These are phyloP conservation scores for Climacium dendroides DNA, from an alignment of 225 moss, liverwort and hornwort genomes.

Conservation along the genomic window DNA sequence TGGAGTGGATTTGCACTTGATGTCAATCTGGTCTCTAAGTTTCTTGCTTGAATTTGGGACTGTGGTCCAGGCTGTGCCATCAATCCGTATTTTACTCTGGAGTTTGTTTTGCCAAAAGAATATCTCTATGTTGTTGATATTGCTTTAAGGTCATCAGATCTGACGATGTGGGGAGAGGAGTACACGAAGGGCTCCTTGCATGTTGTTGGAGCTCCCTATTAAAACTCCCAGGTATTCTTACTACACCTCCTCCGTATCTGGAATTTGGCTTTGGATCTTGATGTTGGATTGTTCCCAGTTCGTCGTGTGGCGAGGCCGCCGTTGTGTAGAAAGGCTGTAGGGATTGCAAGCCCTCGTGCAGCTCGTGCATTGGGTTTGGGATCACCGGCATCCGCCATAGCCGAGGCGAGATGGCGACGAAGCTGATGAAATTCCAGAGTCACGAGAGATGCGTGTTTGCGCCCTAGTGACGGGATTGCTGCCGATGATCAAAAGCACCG, in stretches of 20 bases:
- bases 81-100: fast-evolving
- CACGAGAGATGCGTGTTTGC: not conserved
- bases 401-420: no score
- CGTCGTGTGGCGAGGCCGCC: not conserved
- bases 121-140: no score
- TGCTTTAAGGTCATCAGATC: not conserved
- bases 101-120: not conserved
- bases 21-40: no score
- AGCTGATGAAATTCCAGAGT: not conserved
- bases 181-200: not conserved
- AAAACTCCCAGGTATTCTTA: not conserved
- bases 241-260: not conserved
- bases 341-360: not conserved
- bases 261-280: not conserved
- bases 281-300: not conserved
- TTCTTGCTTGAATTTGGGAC: no score
- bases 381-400: not conserved
- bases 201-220: not conserved
- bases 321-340: not conserved
- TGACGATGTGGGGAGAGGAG: not conserved
- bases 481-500: not conserved
- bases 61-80: no score
- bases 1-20: not conserved
- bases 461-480: not conserved
- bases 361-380: not conserved